Percentiles rank a stretch among this genome's conserved stretches.
These are phyloP conservation scores for Monilinia laxa DNA, from an alignment of 2,329 filamentous ascomycete genomes.

Conservation along the genomic window DNA sequence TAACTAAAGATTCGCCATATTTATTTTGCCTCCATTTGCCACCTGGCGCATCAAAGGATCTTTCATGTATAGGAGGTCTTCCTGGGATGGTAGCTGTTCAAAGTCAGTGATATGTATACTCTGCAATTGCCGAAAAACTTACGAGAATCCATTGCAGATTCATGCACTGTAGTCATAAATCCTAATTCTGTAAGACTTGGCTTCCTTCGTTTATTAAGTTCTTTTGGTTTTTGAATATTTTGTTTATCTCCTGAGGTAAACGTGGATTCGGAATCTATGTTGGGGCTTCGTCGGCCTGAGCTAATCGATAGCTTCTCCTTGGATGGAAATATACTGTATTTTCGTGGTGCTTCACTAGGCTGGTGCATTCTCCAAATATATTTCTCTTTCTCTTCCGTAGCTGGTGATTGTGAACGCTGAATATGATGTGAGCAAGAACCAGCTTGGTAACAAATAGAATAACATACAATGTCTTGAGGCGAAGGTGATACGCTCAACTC, in stretches of 20 bases:
- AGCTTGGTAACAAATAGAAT: slow-evolving; percentile 9
- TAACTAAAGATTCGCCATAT: slow-evolving; percentile 41
- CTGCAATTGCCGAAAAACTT: slow-evolving; percentile 41
- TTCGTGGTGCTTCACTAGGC: slow-evolving; percentile 48
- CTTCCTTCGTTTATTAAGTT: slow-evolving; percentile 60
- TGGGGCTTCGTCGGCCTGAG: slow-evolving; percentile 47
- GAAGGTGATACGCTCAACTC: slow-evolving; percentile 41
- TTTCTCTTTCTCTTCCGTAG: slow-evolving; percentile 46
- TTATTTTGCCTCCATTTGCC: slow-evolving; percentile 49
- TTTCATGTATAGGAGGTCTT: slow-evolving; percentile 62
- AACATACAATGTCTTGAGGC: slow-evolving; percentile 40
- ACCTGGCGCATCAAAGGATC: slow-evolving; percentile 62
- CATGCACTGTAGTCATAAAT: slow-evolving; percentile 68
- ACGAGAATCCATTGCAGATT: slow-evolving; percentile 69
- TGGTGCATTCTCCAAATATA: slow-evolving; percentile 61
- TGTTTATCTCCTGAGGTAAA: slow-evolving; percentile 40
- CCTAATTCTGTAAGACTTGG: slow-evolving; percentile 63
- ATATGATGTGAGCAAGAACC: slow-evolving; percentile 27
- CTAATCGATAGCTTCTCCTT: slow-evolving; percentile 44
- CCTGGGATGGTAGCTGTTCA: slow-evolving; percentile 64
- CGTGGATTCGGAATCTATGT: slow-evolving; percentile 45
- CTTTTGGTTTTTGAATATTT: slow-evolving; percentile 54
- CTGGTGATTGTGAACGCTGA: slow-evolving; percentile 30
- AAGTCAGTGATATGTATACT: slow-evolving; percentile 23
- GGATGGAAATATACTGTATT: slow-evolving; percentile 62